phyloP scores from a whole-genome alignment of 441 rosid genomes.

The Gossypium armourianum region DNA sequence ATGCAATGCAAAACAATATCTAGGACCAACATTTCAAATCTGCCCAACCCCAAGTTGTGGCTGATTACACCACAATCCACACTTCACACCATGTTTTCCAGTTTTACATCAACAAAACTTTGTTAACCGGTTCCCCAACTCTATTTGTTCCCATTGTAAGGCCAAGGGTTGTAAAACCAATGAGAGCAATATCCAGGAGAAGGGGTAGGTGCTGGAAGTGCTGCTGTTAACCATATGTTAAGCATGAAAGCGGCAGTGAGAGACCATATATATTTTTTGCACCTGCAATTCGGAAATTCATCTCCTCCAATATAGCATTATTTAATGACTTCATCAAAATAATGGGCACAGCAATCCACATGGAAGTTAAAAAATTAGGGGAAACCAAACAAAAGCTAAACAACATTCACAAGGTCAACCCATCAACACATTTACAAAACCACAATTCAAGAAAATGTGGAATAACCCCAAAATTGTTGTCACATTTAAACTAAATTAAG shows the following conservation, averaged over 20 bases:
- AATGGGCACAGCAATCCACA: not conserved
- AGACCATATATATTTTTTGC: not conserved
- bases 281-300: slow-evolving; percentile 16
- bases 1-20: too few species aligned
- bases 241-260: not conserved
- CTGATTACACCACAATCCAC: too few species aligned
- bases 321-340: slow-evolving; percentile 8
- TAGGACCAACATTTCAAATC: too few species aligned
- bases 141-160: too few species aligned
- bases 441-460: not conserved
- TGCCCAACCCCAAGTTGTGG: too few species aligned
- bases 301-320: slow-evolving; percentile 9
- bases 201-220: not conserved
- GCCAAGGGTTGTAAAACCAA: too few species aligned
- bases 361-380: not conserved
- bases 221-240: not conserved
- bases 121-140: too few species aligned
- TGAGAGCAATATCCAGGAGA: too few species aligned
- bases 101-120: too few species aligned
- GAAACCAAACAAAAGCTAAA: not conserved
- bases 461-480: not conserved
- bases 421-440: not conserved
- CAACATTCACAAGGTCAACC: not conserved
- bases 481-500: not conserved
- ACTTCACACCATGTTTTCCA: too few species aligned